phyloP scores from a whole-genome alignment of 768 basidiomycete genomes.

The Lactarius hengduanensis region DNA sequence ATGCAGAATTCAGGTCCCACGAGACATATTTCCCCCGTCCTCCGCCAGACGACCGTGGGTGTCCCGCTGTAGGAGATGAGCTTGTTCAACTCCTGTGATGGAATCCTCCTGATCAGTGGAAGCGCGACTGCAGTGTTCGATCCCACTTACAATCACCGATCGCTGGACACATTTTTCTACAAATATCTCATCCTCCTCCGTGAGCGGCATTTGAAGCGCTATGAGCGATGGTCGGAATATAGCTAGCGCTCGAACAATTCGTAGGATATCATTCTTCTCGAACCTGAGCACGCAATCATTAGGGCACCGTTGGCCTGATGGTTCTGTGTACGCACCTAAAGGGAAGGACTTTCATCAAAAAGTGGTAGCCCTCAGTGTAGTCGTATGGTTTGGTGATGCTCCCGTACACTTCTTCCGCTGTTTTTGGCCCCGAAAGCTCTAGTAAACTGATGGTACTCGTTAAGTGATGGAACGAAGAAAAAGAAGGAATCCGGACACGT shows the following conservation, averaged over 20 bases:
- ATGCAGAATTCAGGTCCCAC: slow-evolving; percentile 96
- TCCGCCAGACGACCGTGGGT: slow-evolving; percentile 95
- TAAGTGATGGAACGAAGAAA: slow-evolving; percentile 20
- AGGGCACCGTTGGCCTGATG: background rate
- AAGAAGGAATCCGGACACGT: slow-evolving; percentile 5
- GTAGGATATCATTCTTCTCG: slow-evolving; percentile 93
- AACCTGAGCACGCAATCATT: slow-evolving; percentile 50
- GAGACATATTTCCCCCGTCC: slow-evolving; percentile 96
- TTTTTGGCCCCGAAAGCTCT: slow-evolving; percentile 28
- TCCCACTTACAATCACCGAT: slow-evolving; percentile 69
- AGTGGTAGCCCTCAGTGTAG: slow-evolving; percentile 96
- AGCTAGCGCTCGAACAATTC: slow-evolving; percentile 90
- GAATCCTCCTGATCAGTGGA: slow-evolving; percentile 16
- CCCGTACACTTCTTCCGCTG: slow-evolving; percentile 51
- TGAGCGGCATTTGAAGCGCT: slow-evolving; percentile 96
- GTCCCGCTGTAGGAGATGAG: slow-evolving; percentile 96
- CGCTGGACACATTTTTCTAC: slow-evolving; percentile 95
- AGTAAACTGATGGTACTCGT: slow-evolving; percentile 14
- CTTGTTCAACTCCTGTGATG: slow-evolving; percentile 85
- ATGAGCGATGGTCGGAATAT: slow-evolving; percentile 97
- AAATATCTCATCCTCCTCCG: slow-evolving; percentile 94
- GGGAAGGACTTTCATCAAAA: slow-evolving; percentile 91
- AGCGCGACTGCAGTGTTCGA: slow-evolving; percentile 13
- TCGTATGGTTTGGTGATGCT: slow-evolving; percentile 78
- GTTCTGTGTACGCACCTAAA: slow-evolving; percentile 57